Conservation (phyloP, 257 asterid genomes). For the Cruciata laevipes region DNA sequence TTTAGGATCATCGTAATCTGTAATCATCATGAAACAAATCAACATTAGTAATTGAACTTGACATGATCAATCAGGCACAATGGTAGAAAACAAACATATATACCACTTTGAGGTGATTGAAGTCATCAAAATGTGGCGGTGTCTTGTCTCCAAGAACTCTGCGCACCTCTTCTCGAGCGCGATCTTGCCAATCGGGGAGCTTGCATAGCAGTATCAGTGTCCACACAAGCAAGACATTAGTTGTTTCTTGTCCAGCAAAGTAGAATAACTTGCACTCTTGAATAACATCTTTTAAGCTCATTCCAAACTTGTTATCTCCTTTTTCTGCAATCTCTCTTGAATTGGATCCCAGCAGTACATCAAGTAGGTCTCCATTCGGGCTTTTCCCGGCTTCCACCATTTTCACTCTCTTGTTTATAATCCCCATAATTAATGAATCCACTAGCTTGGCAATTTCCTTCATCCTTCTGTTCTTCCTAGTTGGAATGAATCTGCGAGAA, state of each 20-base stretch:
- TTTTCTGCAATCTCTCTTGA: slow-evolving; percentile 8
- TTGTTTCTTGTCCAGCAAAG: neutral
- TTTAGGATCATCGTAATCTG: slow-evolving; percentile 20
- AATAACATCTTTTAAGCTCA: slow-evolving; percentile 20
- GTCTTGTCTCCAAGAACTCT: neutral
- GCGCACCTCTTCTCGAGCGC: neutral
- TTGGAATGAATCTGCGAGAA: slow-evolving; percentile 11
- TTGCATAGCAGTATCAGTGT: neutral
- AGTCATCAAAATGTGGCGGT: slow-evolving; percentile 14
- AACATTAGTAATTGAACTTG: no score
- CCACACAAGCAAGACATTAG: neutral
- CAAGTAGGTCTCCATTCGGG: slow-evolving; percentile 17
- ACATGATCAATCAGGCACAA: no score
- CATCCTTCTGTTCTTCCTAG: slow-evolving; percentile 17
- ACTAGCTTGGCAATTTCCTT: slow-evolving; percentile 9
- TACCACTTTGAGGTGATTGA: slow-evolving; percentile 24
- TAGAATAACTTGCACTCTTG: neutral
- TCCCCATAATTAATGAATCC: slow-evolving; percentile 8
- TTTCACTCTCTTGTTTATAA: slow-evolving; percentile 15
- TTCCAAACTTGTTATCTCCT: slow-evolving; percentile 11
- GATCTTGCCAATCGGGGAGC: neutral
- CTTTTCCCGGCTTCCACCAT: slow-evolving; percentile 13
- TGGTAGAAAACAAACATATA: neutral
- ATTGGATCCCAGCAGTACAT: slow-evolving; percentile 20
- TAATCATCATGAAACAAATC: neutral